phyloP scores from a whole-genome alignment of 1,284 basidiomycete genomes.

The Moesziomyces aphidis region DNA sequence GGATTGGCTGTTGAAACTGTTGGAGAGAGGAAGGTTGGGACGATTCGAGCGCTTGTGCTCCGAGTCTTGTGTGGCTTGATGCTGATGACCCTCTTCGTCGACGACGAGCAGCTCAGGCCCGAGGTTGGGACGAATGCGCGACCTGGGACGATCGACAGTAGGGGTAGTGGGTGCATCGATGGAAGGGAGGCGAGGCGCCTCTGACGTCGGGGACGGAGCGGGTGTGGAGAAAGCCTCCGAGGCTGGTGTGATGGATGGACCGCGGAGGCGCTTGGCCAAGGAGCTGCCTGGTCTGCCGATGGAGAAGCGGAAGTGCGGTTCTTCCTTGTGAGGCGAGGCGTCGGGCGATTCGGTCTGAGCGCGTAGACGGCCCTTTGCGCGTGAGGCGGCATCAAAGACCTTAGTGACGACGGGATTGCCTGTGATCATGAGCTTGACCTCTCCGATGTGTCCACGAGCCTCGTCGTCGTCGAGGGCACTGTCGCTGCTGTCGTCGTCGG shows the following conservation, averaged over 20 bases:
- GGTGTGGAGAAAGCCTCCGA: conserved; percentile 3
- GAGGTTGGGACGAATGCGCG: conserved; percentile 3
- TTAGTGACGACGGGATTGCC: conserved; percentile 49
- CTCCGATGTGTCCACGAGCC: conserved; percentile 4
- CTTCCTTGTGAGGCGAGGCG: conserved; percentile 23
- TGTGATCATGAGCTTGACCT: conserved; percentile 56
- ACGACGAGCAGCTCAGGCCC: conserved; percentile 38
- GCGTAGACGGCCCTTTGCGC: conserved; percentile 24
- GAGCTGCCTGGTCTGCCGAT: conserved; percentile 25
- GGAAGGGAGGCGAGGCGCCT: conserved; percentile 5
- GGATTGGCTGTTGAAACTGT: conserved; percentile 24
- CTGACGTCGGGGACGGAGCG: conserved; percentile 9
- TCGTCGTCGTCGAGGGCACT: conserved; percentile 7
- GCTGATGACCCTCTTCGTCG: conserved; percentile 40
- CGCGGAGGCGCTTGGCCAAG: conserved; percentile 23
- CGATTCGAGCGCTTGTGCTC: not conserved
- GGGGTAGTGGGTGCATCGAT: conserved; percentile 2
- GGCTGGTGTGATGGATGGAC: conserved; percentile 19
- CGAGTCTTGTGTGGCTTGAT: conserved; percentile 5
- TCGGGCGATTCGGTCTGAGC: conserved; percentile 22
- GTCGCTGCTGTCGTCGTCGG: conserved; percentile 27
- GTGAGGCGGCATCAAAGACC: conserved; percentile 20
- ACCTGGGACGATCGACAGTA: conserved; percentile 10
- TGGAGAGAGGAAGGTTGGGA: conserved; percentile 9
- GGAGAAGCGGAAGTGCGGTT: conserved; percentile 26